Percentiles rank a stretch among this genome's conserved stretches.
phyloP scores from a whole-genome alignment of 2,329 filamentous ascomycete species.

The Mycogone perniciosa region DNA sequence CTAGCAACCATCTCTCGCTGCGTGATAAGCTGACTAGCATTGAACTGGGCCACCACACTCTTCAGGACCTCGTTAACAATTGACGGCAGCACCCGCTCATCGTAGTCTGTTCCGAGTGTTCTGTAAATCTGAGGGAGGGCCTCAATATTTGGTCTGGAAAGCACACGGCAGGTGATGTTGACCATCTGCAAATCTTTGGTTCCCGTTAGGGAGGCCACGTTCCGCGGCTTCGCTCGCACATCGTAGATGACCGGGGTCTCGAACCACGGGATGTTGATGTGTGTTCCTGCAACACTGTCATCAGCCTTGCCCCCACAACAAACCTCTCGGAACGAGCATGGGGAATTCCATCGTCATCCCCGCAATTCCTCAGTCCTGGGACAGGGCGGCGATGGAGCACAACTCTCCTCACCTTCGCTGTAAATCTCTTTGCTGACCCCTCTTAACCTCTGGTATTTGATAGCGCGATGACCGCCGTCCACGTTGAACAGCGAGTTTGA shows the following conservation, averaged over 20 bases:
- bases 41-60: slow-evolving; percentile 98
- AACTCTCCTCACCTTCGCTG: slow-evolving; percentile 62
- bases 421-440: slow-evolving; percentile 98
- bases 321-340: too few relatives aligned
- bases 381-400: not conserved
- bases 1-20: slow-evolving; percentile 95
- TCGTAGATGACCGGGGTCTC: slow-evolving; percentile 96
- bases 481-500: slow-evolving; percentile 69
- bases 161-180: slow-evolving; percentile 99
- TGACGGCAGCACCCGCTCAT: slow-evolving; percentile 91
- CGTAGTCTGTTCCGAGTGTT: slow-evolving; percentile 90
- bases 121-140: slow-evolving; percentile 95
- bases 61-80: slow-evolving; percentile 99
- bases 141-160: slow-evolving; percentile 80
- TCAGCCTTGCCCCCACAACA: slow-evolving; percentile 11
- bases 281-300: slow-evolving; percentile 59
- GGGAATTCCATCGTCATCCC: too few relatives aligned
- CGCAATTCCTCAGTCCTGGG: not conserved
- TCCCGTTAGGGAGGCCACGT: slow-evolving; percentile 92
- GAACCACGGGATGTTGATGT: slow-evolving; percentile 92
- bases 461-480: slow-evolving; percentile 96
- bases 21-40: slow-evolving; percentile 95
- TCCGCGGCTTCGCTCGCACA: slow-evolving; percentile 94
- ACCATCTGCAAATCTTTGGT: slow-evolving; percentile 99
- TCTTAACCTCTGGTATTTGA: slow-evolving; percentile 91